These are phyloP conservation scores for Saccharomyces eubayanus DNA, from an alignment of 805 yeast genomes.

Conservation along the genomic window DNA sequence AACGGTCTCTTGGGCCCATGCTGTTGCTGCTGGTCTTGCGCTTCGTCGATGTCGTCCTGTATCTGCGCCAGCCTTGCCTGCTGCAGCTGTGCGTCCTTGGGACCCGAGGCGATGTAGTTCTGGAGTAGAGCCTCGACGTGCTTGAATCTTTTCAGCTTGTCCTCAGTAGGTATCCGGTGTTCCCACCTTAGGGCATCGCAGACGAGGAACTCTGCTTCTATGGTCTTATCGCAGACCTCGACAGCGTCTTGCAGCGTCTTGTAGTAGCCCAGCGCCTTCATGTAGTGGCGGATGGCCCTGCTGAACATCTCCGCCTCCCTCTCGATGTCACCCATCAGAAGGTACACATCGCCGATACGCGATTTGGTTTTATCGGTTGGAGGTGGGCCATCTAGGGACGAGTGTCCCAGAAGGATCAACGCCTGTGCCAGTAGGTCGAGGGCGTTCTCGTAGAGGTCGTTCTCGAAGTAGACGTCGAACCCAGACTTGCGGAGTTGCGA, in stretches of 20 bases:
- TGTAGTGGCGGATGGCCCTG: constrained; percentile 68
- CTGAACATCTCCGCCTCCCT: constrained; percentile 81
- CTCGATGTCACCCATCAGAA: constrained; percentile 80
- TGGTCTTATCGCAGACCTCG: neutral
- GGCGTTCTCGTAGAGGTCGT: constrained; percentile 58
- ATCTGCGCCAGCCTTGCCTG: constrained; percentile 46
- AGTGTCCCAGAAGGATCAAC: constrained; percentile 17
- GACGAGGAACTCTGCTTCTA: neutral
- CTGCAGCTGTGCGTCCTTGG: constrained; percentile 32
- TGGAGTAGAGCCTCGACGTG: constrained; percentile 1
- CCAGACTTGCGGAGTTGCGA: neutral
- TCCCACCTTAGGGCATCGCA: neutral
- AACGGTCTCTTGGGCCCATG: neutral
- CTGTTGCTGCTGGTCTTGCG: constrained; percentile 34
- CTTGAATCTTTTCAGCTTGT: neutral
- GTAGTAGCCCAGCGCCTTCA: constrained; percentile 39
- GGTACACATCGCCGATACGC: constrained; percentile 66
- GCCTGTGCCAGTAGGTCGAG: constrained; percentile 73
- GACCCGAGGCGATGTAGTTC: constrained; percentile 1
- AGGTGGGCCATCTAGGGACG: neutral
- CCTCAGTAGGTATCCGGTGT: neutral
- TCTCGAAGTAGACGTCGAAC: constrained; percentile 11
- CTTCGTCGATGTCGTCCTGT: constrained; percentile 46
- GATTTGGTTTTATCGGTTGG: constrained; percentile 12
- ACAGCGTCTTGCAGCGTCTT: constrained; percentile 29